phyloP scores from a whole-genome alignment of 331 rosid species.

The Acacia concinna region DNA sequence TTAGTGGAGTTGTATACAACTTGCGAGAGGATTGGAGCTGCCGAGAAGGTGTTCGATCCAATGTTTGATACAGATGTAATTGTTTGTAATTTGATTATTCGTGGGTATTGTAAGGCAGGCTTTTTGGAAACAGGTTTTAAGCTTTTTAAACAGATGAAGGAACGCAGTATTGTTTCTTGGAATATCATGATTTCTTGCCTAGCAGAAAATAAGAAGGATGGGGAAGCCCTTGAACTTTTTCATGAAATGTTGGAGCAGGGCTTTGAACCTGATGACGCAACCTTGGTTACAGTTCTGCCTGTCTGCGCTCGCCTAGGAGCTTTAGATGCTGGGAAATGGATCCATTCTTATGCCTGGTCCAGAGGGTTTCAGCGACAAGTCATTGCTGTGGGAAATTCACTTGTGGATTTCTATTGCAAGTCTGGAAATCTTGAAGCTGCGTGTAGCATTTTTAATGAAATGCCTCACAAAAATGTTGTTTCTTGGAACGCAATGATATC shows the following conservation, averaged over 20 bases:
- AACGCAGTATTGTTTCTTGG: conserved; percentile 57
- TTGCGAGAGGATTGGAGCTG: conserved; percentile 55
- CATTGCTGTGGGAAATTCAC: conserved; percentile 51
- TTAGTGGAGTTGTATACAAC: conserved; percentile 45
- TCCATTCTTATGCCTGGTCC: conserved; percentile 38
- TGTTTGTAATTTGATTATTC: conserved; percentile 55
- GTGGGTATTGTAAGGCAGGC: conserved; percentile 52
- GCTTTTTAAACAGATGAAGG: conserved; percentile 51
- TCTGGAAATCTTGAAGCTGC: conserved; percentile 50
- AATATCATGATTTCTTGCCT: conserved; percentile 57
- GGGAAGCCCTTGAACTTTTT: conserved; percentile 50
- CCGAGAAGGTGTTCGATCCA: conserved; percentile 62
- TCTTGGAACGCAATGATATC: conserved; percentile 64
- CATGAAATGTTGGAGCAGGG: conserved; percentile 42
- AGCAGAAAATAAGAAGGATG: conserved; percentile 35
- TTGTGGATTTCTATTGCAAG: conserved; percentile 61
- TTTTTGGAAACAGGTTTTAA: conserved; percentile 40
- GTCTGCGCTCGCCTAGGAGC: conserved; percentile 60
- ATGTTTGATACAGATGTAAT: conserved; percentile 51
- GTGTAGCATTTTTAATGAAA: conserved; percentile 42
- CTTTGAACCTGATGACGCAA: conserved; percentile 59
- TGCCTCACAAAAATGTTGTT: conserved; percentile 50
- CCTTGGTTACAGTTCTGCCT: conserved; percentile 56
- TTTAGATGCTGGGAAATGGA: conserved; percentile 52
- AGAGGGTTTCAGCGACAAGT: conserved; percentile 34